Base-by-base conservation (phyloP, 805 yeast species). In the Candida awuae region DNA sequence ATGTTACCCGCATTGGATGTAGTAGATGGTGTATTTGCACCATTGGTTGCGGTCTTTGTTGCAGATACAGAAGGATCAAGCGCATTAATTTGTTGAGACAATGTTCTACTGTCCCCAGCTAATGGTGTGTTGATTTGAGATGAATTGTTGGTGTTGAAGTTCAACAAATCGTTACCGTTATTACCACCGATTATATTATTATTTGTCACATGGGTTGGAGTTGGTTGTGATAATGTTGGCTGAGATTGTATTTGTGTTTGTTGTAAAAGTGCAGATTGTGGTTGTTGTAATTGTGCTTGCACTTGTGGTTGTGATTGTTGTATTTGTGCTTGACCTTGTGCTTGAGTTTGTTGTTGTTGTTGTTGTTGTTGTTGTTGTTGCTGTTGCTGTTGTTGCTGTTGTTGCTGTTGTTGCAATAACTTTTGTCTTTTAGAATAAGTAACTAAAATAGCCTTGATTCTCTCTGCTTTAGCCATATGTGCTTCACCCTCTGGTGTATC, bases 401-500 rank as follows among this genome's bases (percentile, higher is more conserved):
- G 63, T 20, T 57, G 56, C 40, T 55, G 58, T 9, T 56, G 58
- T 37, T 55, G 56, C 12, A 50, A 37, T 35, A 50, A 35, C 31
- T 53, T 54, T 29, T 52, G 58, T 38, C 52, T 55, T 39, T 47
- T 49, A 30, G 58, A 49, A 38, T 56, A 61, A 39, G 71, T 73
- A 36, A 77, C 62, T 51, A 81, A 64, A 25, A 80, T 65, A 32
- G 72, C 73, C 54, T 75, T 79, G 46, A 81, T 75, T 39, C 70
- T 71, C 32, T 80, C 77, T 3, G 85, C 86, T 45, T 73, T 75
- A 43, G 66, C 67, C 48, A 74, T 59, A 49, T 80, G 80, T 45
- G 75, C 78, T 48, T 73, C 72, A 15, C 85, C 86, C 42, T 67
- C 75, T 0, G 72, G 76, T 0, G 79, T 69, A 19, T 70, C 73